Base-by-base conservation (phyloP, 164 flowering plant species). In the Stephania japonica region DNA sequence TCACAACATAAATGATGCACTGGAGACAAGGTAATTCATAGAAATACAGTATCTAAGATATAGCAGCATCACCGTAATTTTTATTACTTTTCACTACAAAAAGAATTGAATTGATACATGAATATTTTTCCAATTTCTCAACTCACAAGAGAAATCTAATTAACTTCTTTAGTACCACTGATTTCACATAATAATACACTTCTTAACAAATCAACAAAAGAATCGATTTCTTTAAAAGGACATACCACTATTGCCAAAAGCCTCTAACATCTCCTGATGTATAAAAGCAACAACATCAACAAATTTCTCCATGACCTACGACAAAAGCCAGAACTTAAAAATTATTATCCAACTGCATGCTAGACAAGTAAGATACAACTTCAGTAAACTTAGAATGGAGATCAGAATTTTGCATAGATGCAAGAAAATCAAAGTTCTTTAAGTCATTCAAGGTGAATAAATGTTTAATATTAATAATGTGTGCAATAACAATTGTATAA, bases 291-390 rank as follows among this genome's bases (percentile, higher is more conserved):
- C 91, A 50, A 85, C 73, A 72, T 90, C 93, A 70, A 92, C 91
- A 80, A 92, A 87, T 82, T 88, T 90, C 84, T 87, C 93, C 80
- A 88, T 78, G 49, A 92, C 86, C 97, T 92, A 81, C 81, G 85
- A 78, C 49, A 27, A 27, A 7, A 66, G 18, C 7, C 12, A 10
- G 43, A 56, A 56, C 63, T 56, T n/a, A 49, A 16, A 49, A 49
- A 49, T 49, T 49, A 6, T 56, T 5, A 23, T 19, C 18, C 23
- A 56, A 11, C 16, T 3, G 13, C 16, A 47, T 7, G 63, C 18
- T 19, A 56, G 23, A 4, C n/a, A 56, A 56, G 63, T 5, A 56
- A 56, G 63, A 18, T 56, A 56, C 2, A 16, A 56, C 4, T 56
- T 56, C 21, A 19, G 7, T 56, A 56, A 18, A 56, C 18, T 56